Conservation (phyloP, 257 asterid species). For the Solanum dulcamara region DNA sequence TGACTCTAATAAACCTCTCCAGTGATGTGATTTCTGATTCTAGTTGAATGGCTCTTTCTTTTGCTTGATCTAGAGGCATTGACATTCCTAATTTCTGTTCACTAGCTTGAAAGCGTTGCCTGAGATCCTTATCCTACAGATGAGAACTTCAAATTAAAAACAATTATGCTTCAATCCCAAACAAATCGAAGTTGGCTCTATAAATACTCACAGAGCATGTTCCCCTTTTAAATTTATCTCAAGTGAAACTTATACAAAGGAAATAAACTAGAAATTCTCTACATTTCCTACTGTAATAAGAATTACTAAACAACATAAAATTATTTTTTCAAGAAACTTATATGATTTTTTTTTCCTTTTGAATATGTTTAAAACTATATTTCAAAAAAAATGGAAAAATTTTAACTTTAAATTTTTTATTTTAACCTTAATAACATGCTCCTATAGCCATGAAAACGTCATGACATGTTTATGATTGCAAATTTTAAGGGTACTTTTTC, state of each 20-base stretch:
- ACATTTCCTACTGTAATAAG: background rate
- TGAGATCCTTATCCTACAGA: slow-evolving; percentile 69
- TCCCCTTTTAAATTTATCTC: background rate
- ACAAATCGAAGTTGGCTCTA: background rate
- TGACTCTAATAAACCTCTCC: slow-evolving; percentile 52
- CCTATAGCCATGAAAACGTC: too few species aligned
- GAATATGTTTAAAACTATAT: background rate
- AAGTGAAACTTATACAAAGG: background rate
- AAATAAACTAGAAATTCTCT: background rate
- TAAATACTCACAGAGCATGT: background rate
- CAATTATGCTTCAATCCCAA: background rate
- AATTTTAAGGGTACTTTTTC: too few species aligned
- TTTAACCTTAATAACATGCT: too few species aligned
- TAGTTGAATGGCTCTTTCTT: slow-evolving; percentile 58
- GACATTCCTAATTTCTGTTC: slow-evolving; percentile 75
- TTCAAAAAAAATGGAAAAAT: too few species aligned
- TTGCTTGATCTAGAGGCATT: slow-evolving; percentile 75
- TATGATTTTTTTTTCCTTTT: background rate
- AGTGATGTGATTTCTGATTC: slow-evolving; percentile 71
- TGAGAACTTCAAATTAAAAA: background rate
- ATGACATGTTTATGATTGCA: too few species aligned
- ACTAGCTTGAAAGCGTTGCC: slow-evolving; percentile 82
- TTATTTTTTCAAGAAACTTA: background rate
- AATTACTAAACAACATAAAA: background rate
- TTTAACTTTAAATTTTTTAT: too few species aligned